Evolutionary conservation across 1,284 basidiomycete genomes (phyloP), one percentile per base, ranked within the genome.

Genomic region (Singerocomus rubriflavus): DNA sequence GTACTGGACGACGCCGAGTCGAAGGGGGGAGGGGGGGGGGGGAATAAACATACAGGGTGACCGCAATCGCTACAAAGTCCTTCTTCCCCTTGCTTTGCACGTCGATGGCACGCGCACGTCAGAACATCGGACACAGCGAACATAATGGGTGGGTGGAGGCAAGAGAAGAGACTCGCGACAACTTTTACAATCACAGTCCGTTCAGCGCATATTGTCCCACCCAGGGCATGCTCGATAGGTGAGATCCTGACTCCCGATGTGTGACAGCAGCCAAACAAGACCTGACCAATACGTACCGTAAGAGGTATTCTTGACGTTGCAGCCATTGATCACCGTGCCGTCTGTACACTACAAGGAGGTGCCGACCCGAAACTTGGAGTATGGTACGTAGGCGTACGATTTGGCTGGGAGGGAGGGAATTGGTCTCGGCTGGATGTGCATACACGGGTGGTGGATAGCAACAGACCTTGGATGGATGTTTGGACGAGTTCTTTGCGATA

Each of bases 281-380:
- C 4, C 5, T 8, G 8, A 7, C 3, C 4, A 6, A 26, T 29
- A 53, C 70, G 29, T 48, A 89, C 93, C 91, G 64, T 92, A 93
- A 0, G 88, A 89, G 0, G 92, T 91, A 64, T 97, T 97, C 72
- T 97, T 94, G 53, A 97, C 80, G 64, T 95, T 97, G 37, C 87
- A 85, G 4, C 94, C 93, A 47, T 80, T 86, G 54, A 94, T 80
- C 26, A 95, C 79, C 13, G 75, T 71, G 1, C 90, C 91, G 48
- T 86, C 79, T 0, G 77, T 66, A 1, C 84, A 75, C 8, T 95
- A 71, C 8, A 96, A 71, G 0, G 92, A 88, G 0, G 93, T 91
- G 0, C 93, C 93, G 4, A 97, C 93, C 32, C 87, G 83, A 66
- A 96, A 95, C 29, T 92, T 87, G 46, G 92, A 94, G 70, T 93